Conservation (phyloP, 179 eudicot species). For the Silene noctiflora region DNA sequence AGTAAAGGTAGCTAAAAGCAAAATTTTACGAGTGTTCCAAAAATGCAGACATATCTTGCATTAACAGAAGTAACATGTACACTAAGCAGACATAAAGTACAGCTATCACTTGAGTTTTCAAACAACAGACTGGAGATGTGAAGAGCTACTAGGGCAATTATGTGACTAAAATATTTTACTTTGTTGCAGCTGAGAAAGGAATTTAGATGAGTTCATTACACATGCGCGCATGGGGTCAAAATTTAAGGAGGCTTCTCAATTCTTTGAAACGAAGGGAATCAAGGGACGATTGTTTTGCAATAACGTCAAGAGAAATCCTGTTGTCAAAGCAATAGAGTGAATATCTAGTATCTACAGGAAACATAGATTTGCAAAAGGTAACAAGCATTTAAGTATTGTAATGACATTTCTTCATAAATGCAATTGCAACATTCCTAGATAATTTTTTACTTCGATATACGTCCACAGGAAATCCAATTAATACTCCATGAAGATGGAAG, state of each 20-base stretch:
- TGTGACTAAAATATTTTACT: neutral
- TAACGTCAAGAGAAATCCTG: neutral
- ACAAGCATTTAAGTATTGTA: neutral
- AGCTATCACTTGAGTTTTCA: too few relatives aligned
- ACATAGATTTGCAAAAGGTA: too few relatives aligned
- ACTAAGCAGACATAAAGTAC: neutral
- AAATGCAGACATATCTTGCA: neutral
- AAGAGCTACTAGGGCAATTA: neutral
- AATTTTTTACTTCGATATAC: neutral
- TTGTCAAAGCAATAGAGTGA: neutral
- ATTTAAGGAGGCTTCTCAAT: slow-evolving; percentile 1
- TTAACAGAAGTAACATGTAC: neutral
- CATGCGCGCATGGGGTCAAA: neutral
- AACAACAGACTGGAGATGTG: slow-evolving; percentile 2
- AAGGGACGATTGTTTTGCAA: neutral
- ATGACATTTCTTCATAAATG: neutral
- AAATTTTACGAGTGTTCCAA: neutral
- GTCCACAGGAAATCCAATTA: neutral
- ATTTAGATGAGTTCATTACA: neutral
- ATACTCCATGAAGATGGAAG: neutral
- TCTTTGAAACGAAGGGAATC: neutral
- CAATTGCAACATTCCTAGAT: neutral
- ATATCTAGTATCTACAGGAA: too few relatives aligned
- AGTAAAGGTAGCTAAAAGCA: neutral
- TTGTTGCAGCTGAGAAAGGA: neutral